These are phyloP conservation scores for Solanum tarapatanum DNA, from an alignment of 257 asterid genomes.

Conservation along the genomic window DNA sequence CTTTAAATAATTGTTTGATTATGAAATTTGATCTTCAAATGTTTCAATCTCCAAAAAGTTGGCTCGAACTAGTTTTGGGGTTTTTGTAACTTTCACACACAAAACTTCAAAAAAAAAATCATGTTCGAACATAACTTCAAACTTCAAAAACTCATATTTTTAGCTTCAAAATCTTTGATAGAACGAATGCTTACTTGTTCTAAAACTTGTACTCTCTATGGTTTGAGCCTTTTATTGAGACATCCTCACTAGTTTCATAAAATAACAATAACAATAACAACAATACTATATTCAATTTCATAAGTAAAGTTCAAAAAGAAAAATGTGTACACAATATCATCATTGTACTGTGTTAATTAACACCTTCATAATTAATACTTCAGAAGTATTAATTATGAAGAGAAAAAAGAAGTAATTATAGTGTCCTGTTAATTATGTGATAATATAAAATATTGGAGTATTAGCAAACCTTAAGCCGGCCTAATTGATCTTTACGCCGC, in stretches of 20 bases:
- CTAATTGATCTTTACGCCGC: constrained; percentile 3
- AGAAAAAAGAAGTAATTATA: background rate
- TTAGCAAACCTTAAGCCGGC: background rate
- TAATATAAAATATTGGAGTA: background rate
- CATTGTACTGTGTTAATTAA: background rate
- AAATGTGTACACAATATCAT: background rate
- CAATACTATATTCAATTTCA: background rate
- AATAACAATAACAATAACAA: background rate
- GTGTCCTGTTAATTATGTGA: background rate
- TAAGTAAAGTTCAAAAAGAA: background rate
- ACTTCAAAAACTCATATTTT: background rate
- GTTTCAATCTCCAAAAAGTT: background rate
- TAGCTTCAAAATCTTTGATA: background rate
- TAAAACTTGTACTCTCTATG: background rate
- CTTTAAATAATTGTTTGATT: background rate
- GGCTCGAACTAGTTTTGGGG: background rate
- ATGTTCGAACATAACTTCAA: background rate
- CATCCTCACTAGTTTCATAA: background rate
- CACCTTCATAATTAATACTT: background rate
- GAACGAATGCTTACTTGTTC: background rate
- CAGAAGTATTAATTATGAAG: background rate
- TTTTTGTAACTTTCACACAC: background rate
- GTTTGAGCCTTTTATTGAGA: background rate
- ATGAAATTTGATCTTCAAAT: background rate
- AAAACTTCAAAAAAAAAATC: background rate